Evolutionary conservation across 441 rosid genomes (phyloP), one percentile per base, ranked within the genome.

Genomic region (Biscutella laevigata): DNA sequence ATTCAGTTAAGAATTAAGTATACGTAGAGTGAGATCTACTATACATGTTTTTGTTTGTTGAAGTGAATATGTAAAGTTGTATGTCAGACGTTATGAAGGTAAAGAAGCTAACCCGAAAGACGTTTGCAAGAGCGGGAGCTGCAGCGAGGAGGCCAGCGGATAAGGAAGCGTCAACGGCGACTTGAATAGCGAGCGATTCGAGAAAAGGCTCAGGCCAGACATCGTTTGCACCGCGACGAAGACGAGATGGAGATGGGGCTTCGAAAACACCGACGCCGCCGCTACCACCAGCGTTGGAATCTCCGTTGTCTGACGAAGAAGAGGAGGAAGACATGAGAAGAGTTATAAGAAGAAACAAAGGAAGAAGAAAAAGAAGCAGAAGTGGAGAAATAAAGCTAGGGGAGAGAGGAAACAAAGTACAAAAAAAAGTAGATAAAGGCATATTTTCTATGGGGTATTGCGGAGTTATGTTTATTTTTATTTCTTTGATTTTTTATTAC

Each of bases 171-270:
- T 83, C 79, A 32, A 64, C 49, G 61, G 96, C 98, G 8, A 83
- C 92, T 30, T 76, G 92, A 41, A 70, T 46, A 11, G 92, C 95
- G 13, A 91, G 86, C 24, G 88, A 84, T 66, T 91, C 98, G 13
- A 91, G 62, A 44, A 91, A 83, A 51, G 87, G 98, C 45, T 84
- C 98, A 0, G 98, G 98, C 98, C 96, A 91, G 4, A 81, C 78
- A 16, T 87, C 98, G 65, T 72, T 80, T 24, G 50, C 50, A 21
- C 66, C 73, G 24, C 83, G 84, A 10, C 71, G 81, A 47, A 61
- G 66, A 2, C 95, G 83, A 15, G 75, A 50, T n/a, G 75, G 74
- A 6, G 92, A 69, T 2, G 97, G 92, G 1, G 78, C 98, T 61
- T 80, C 96, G 38, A 62, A 76, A 44, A 68, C 81, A 16, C 56